phyloP scores from a whole-genome alignment of 768 basidiomycete genomes.

The Xanthoconium purpureum region DNA sequence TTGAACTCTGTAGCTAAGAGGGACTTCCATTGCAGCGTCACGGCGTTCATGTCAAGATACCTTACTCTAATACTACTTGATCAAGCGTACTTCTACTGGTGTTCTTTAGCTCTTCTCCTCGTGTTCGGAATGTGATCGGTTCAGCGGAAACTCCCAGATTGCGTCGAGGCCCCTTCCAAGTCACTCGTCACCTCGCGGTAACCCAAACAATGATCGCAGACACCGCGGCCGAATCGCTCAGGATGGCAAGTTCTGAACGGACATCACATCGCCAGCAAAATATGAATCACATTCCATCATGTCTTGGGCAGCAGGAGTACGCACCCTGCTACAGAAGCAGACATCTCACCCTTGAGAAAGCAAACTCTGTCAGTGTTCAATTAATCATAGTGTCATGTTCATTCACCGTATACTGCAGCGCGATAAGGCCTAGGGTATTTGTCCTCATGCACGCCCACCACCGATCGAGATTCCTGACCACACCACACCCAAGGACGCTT shows the following conservation, averaged over 20 bases:
- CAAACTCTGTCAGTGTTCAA: background rate
- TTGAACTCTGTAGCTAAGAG: background rate
- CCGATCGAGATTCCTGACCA: conserved; percentile 20
- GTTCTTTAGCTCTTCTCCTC: background rate
- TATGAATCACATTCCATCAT: background rate
- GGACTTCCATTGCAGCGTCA: conserved; percentile 12
- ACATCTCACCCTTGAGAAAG: background rate
- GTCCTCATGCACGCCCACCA: conserved; percentile 8
- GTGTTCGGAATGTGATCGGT: background rate
- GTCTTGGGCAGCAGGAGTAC: too few species aligned
- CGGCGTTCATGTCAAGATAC: conserved; percentile 18
- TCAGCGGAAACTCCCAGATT: background rate
- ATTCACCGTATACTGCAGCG: background rate
- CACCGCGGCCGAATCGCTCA: background rate
- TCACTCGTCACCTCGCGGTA: background rate
- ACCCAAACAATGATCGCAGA: background rate
- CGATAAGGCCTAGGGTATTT: conserved; percentile 10
- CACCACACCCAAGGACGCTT: background rate
- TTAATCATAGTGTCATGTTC: conserved; percentile 3
- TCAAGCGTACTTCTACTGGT: too few species aligned
- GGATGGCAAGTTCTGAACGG: background rate
- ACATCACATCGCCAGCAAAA: background rate
- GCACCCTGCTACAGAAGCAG: background rate
- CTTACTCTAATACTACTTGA: too few species aligned
- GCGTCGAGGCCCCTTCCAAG: background rate